phyloP scores from a whole-genome alignment of 306 rosid species.

The barrel medic (Medicago truncatula) region DNA sequence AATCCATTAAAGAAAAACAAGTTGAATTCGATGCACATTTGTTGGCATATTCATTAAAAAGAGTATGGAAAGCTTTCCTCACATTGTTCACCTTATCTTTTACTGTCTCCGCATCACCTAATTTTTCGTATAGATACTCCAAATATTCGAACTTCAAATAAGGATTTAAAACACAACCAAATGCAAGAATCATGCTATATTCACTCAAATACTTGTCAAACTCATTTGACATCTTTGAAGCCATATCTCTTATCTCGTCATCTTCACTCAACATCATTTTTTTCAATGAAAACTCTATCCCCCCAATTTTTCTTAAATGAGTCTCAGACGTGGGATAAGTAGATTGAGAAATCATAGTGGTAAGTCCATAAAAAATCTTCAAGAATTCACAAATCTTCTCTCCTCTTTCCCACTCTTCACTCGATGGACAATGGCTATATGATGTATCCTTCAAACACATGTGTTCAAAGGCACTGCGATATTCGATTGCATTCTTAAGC shows the following conservation, averaged over 20 bases:
- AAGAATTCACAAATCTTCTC: slow-evolving; percentile 1
- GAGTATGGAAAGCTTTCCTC: slow-evolving; percentile 27
- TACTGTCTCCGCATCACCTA: neutral
- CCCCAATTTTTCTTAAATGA: neutral
- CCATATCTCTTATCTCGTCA: slow-evolving; percentile 30
- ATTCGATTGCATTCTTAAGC: slow-evolving; percentile 18
- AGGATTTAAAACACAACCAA: slow-evolving; percentile 21
- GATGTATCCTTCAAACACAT: neutral
- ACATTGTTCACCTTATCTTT: slow-evolving; percentile 20
- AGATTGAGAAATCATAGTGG: neutral
- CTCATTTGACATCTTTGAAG: slow-evolving; percentile 26
- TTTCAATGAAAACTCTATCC: neutral
- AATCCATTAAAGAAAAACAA: neutral
- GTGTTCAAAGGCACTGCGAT: slow-evolving; percentile 10
- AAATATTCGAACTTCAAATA: neutral
- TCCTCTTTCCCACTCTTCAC: slow-evolving; percentile 38
- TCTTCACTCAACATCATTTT: slow-evolving; percentile 2
- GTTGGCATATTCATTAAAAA: slow-evolving; percentile 28
- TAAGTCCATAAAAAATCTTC: neutral
- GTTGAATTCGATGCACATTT: neutral
- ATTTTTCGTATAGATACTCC: neutral
- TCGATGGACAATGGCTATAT: neutral
- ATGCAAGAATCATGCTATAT: slow-evolving; percentile 37
- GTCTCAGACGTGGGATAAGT: neutral
- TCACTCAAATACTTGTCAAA: slow-evolving; percentile 28